phyloP scores from a whole-genome alignment of 2,329 filamentous ascomycete species.

The Fusarium cyanostomum region DNA sequence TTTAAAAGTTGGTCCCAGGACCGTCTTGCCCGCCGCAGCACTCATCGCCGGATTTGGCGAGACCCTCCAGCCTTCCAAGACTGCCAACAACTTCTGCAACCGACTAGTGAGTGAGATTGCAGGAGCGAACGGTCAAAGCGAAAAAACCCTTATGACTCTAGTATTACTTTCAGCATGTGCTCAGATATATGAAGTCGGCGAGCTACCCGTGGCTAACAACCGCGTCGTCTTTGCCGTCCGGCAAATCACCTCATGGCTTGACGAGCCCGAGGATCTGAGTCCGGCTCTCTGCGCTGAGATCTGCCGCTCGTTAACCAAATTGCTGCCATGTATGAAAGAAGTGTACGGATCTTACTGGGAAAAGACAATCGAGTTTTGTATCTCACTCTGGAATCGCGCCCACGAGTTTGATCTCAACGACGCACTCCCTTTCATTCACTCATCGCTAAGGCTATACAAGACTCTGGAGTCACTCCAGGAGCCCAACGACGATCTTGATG shows the following conservation, averaged over 20 bases:
- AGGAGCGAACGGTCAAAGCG: constrained; percentile 54
- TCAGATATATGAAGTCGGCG: constrained; percentile 60
- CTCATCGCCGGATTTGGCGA: constrained; percentile 64
- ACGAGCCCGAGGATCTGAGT: constrained; percentile 57
- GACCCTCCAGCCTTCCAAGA: constrained; percentile 57
- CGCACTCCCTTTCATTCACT: constrained; percentile 71
- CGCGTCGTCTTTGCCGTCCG: constrained; percentile 85
- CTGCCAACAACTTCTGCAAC: constrained; percentile 65
- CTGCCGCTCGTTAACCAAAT: constrained; percentile 64
- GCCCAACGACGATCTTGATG: constrained; percentile 85
- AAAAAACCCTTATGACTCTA: constrained; percentile 59
- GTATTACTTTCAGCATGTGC: constrained; percentile 64
- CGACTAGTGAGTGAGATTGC: constrained; percentile 69
- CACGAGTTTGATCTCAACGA: constrained; percentile 54
- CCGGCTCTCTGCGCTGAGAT: constrained; percentile 59
- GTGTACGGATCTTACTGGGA: constrained; percentile 93
- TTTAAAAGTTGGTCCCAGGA: constrained; percentile 58
- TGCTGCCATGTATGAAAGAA: constrained; percentile 79
- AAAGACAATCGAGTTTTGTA: constrained; percentile 67
- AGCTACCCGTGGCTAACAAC: constrained; percentile 69
- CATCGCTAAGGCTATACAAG: constrained; percentile 76
- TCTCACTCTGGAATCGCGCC: constrained; percentile 64
- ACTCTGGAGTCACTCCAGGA: constrained; percentile 72
- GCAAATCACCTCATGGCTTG: constrained; percentile 77
- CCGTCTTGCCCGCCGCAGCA: constrained; percentile 59